Base-by-base conservation (phyloP, 306 rosid species). In the Medicago lupulina region DNA sequence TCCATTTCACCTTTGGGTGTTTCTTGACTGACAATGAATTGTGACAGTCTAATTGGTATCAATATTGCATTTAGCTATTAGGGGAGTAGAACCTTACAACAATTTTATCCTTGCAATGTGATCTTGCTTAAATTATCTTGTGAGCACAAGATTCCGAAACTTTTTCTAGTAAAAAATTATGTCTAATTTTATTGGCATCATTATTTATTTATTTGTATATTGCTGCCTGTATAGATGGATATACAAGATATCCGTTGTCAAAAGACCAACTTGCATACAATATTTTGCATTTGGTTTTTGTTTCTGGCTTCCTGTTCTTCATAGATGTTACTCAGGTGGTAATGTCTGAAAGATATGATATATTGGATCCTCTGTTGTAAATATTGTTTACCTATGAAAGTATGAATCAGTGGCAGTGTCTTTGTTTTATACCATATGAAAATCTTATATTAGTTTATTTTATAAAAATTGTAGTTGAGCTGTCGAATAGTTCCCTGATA, bases 241-340 rank as follows among this genome's bases (percentile, higher is more conserved):
- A n/a, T 76, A 41, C 40, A 28, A 40, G 65, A 14, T 9, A 2
- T 73, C 40, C 11, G 8, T 53, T n/a, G 46, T 62, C 59, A 21
- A 2, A 73, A 61, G 17, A 31, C 36, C 43, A 67, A 76, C 43
- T 55, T 46, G 63, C 75, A 47, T 17, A 8, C 46, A 25, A 11
- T 41, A 8, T 75, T 18, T 19, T 40, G 67, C 4, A 9, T 16
- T 9, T 66, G 19, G 17, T 40, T 75, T 75, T 49, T 72, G 58
- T 76, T 68, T 67, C 40, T 76, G 81, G 40, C 39, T 54, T 66
- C 38, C 14, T 71, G 47, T 79, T 71, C 64, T 76, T 31, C 62
- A 16, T 21, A 47, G 50, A 62, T 78, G 28, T 77, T 50, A 73
- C 44, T 73, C 67, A 4, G 36, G 43, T 55, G 74, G 36, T 51